Evolutionary conservation across 2,329 filamentous ascomycete genomes (phyloP).

Genomic region (Xenoacremonium recifei): DNA sequence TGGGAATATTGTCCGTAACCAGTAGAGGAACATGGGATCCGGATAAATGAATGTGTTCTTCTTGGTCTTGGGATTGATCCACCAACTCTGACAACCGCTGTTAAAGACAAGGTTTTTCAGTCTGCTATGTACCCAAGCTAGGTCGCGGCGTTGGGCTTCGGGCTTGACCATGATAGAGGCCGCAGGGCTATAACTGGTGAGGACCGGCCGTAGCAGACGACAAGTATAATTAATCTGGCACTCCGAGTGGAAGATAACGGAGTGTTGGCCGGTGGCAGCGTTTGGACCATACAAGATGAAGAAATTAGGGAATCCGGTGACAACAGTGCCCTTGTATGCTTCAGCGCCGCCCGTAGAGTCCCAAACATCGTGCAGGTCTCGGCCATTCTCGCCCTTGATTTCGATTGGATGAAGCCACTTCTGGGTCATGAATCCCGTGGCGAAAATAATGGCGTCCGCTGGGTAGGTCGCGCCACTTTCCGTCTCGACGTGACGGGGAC

Average conservation of each 20-base stretch:
- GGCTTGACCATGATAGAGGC: conserved; percentile 6
- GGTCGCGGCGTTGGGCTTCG: conserved; percentile 3
- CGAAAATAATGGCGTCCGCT: conserved; percentile 4
- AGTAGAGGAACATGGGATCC: too few relatives aligned
- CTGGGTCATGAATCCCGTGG: conserved; percentile 5
- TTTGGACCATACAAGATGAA: conserved; percentile 7
- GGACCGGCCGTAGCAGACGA: conserved; percentile 3
- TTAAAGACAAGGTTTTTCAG: conserved; percentile 3
- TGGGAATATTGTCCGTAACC: too few relatives aligned
- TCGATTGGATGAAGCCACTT: conserved; percentile 6
- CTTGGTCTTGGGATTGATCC: conserved; percentile 4
- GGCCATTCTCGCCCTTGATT: conserved; percentile 1
- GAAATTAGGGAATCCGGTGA: conserved; percentile 4
- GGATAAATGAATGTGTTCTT: too few relatives aligned
- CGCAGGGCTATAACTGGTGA: not conserved
- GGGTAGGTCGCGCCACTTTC: not conserved
- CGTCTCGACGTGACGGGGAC: not conserved
- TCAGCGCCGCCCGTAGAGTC: conserved; percentile 5
- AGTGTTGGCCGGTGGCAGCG: conserved; percentile 6
- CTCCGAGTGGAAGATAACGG: conserved; percentile 8
- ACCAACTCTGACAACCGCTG: conserved; percentile 8
- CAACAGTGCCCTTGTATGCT: conserved; percentile 7
- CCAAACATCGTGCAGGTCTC: conserved; percentile 5
- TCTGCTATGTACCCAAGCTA: conserved; percentile 3
- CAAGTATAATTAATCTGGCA: conserved; percentile 8